Conservation (phyloP, 2,329 filamentous ascomycete species). For the Botrytis fabae region DNA sequence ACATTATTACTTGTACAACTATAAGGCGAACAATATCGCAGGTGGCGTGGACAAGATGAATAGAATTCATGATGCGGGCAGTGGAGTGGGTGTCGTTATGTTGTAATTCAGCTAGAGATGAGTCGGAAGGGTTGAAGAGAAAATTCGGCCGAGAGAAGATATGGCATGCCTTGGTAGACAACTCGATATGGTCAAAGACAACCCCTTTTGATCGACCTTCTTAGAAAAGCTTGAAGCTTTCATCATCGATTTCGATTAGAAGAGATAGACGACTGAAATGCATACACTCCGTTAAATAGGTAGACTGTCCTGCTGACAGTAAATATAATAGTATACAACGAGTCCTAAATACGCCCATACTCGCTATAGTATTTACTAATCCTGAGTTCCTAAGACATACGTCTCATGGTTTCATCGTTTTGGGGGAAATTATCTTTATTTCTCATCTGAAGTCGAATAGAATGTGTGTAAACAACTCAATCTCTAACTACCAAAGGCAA, state of each 20-base stretch:
- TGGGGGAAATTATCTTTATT: not conserved
- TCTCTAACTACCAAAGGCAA: not conserved
- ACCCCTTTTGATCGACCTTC: not conserved
- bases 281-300: not conserved
- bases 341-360: not conserved
- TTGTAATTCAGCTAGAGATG: slow-evolving; percentile 46
- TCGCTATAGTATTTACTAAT: not conserved
- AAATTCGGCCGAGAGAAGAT: not conserved
- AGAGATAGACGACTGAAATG: not conserved
- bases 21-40: slow-evolving; percentile 79
- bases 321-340: not conserved
- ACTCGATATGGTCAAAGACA: not conserved
- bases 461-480: not conserved
- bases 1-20: slow-evolving; percentile 98
- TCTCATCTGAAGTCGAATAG: not conserved
- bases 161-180: not conserved
- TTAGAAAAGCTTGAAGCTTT: not conserved
- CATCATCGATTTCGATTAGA: not conserved
- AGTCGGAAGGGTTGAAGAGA: not conserved
- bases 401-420: not conserved
- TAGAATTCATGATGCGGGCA: slow-evolving; percentile 73
- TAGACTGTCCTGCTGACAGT: not conserved
- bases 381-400: not conserved
- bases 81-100: slow-evolving; percentile 90
- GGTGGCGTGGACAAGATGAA: slow-evolving; percentile 84